phyloP scores from a whole-genome alignment of 192 early-diverging fungal genomes.

The Funneliformis mosseae region DNA sequence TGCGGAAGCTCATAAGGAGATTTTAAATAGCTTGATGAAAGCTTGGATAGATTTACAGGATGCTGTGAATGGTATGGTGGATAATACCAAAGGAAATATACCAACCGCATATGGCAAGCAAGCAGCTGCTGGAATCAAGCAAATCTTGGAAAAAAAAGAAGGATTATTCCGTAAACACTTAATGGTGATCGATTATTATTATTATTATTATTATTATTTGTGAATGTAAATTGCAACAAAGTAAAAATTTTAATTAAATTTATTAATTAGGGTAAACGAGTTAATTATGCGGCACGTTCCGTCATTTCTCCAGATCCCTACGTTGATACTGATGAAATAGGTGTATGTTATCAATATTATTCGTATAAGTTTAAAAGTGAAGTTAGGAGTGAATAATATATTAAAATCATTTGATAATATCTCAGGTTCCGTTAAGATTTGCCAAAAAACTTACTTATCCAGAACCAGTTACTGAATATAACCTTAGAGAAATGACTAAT shows the following conservation, averaged over 20 bases:
- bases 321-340: constrained; percentile 97
- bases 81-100: constrained; percentile 75
- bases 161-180: constrained; percentile 99
- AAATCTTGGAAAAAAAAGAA: constrained; percentile 98
- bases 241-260: not conserved
- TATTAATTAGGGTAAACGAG: constrained; percentile 79
- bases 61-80: constrained; percentile 91
- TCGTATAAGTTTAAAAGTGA: not conserved
- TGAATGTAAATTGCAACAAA: not conserved
- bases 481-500: constrained; percentile 86
- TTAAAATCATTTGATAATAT: not conserved
- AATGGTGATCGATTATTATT: constrained; percentile 81
- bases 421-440: constrained; percentile 85
- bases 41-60: constrained; percentile 84
- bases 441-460: constrained; percentile 95
- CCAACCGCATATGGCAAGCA: constrained; percentile 56
- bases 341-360: constrained; percentile 44
- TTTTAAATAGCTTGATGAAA: constrained; percentile 51
- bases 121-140: constrained; percentile 88
- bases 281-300: constrained; percentile 97
- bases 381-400: too few relatives aligned
- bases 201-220: not conserved
- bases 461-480: constrained; percentile 95
- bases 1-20: constrained; percentile 36
- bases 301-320: constrained; percentile 99